phyloP scores from a whole-genome alignment of 768 basidiomycete genomes.

The Sporobolomyces pararoseus region DNA sequence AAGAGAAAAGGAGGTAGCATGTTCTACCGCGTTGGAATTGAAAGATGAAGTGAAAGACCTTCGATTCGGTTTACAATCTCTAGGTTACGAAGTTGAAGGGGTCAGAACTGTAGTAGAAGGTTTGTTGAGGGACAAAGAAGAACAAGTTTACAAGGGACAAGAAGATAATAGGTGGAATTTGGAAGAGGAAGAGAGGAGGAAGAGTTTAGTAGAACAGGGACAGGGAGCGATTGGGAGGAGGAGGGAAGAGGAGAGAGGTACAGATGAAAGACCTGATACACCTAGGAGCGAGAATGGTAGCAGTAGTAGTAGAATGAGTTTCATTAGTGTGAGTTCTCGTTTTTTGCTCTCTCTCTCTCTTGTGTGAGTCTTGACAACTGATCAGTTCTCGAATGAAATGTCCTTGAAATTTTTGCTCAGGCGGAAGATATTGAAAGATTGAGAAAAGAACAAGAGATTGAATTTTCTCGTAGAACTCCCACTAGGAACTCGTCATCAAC shows the following conservation, averaged over 20 bases:
- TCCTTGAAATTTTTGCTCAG: not conserved
- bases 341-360: not conserved
- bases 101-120: constrained; percentile 83
- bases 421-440: constrained; percentile 19
- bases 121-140: constrained; percentile 59
- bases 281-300: constrained; percentile 20
- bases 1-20: not conserved
- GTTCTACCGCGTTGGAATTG: constrained; percentile 1
- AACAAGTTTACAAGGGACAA: constrained; percentile 1
- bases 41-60: constrained; percentile 63
- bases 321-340: constrained; percentile 4
- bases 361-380: too few species aligned
- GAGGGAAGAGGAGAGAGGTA: not conserved
- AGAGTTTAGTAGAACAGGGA: not conserved
- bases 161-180: constrained; percentile 29
- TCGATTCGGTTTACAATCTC: constrained; percentile 69
- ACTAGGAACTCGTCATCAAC: too few species aligned
- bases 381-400: too few species aligned
- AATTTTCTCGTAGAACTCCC: constrained; percentile 1
- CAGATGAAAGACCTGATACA: constrained; percentile 14
- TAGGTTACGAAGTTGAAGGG: constrained; percentile 80
- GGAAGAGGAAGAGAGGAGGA: constrained; percentile 46
- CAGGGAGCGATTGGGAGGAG: not conserved
- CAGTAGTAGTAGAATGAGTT: constrained; percentile 42
- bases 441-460: not conserved